Conservation (phyloP, 805 yeast species). For the Candida dajiaensis region DNA sequence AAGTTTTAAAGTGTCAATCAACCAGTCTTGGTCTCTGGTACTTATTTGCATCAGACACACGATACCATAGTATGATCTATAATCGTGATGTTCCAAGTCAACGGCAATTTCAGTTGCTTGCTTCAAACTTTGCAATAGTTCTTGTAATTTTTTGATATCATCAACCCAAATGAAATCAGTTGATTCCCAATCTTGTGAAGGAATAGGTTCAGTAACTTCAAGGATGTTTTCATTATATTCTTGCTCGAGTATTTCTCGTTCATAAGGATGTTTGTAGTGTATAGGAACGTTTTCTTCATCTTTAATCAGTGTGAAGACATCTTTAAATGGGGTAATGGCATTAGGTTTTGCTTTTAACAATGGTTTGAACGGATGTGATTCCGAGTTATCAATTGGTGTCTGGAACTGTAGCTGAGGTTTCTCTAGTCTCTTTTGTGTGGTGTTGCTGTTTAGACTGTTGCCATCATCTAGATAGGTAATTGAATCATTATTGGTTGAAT, state of each 20-base stretch:
- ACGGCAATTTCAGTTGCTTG: conserved; percentile 68
- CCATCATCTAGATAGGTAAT: conserved; percentile 49
- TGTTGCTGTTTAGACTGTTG: conserved; percentile 10
- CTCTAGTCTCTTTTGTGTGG: conserved; percentile 28
- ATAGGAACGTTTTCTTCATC: conserved; percentile 40
- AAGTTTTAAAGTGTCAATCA: conserved; percentile 77
- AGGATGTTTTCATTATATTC: conserved; percentile 61
- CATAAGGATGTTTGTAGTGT: conserved; percentile 79
- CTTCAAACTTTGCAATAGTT: conserved; percentile 49
- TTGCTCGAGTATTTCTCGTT: conserved; percentile 60
- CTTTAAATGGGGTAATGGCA: conserved; percentile 51
- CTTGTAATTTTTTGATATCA: conserved; percentile 40
- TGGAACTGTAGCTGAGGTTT: conserved; percentile 71
- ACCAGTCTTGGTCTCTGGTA: conserved; percentile 73
- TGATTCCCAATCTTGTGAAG: conserved; percentile 57
- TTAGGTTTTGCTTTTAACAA: conserved; percentile 67
- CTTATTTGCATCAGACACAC: conserved; percentile 93
- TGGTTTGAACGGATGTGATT: conserved; percentile 72
- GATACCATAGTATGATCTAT: conserved; percentile 82
- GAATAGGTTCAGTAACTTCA: conserved; percentile 37
- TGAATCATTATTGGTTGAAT: conserved; percentile 3
- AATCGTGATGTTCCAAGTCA: conserved; percentile 95
- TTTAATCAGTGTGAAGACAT: conserved; percentile 35
- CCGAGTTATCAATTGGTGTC: conserved; percentile 59
- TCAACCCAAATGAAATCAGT: conserved; percentile 72